Evolutionary conservation across 2,329 filamentous ascomycete genomes (phyloP), one percentile per base, ranked within the genome.

Genomic region (Phoma sp.): DNA sequence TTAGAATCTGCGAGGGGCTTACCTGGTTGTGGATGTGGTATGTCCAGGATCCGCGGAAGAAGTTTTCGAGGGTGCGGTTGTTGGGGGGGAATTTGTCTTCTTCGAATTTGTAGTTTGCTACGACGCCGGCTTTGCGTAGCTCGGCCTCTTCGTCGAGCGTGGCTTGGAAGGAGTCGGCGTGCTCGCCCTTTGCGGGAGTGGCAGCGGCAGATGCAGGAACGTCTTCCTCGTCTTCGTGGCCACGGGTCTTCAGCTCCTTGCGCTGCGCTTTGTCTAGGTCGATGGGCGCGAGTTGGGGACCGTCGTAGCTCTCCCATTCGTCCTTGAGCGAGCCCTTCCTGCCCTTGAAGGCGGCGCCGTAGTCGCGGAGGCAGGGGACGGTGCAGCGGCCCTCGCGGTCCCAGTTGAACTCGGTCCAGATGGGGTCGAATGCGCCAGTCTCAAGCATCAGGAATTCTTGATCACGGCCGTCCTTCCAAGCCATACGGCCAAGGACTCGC

Each of bases 1-100:
- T 6, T 18, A 9, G 17, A n/a, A 28, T 26, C 20, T 9, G 9
- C 23, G 23, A 25, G 17, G 17, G 56, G 68, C 77, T 69, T 69
- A 83, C 81, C 74, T 83, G 82, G 58, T 84, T 84, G 63, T 84
- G 82, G 54, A 84, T 79, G 64, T 84, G 82, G 64, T 84, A 84
- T 23, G 80, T 83, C 80, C 80, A 84, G 18, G 81, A 79, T 1
- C 82, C 82, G 5, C 78, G 74, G 72, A 84, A 84, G 69, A 84
- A 84, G 61, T 84, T 81, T 62, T 82, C 79, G 40, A 84, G 51
- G 1, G 81, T 84, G 32, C 82, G 76, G 61, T 84, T 84, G 57
- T 80, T 84, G n/a, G 81, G 81, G 15, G 81, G 80, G 62, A 80
- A 84, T 28, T 78, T 78, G 62, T 84, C 81, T 47, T 81, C 77